Evolutionary conservation across 306 rosid genomes (phyloP).

Genomic region (Alnus glutinosa): DNA sequence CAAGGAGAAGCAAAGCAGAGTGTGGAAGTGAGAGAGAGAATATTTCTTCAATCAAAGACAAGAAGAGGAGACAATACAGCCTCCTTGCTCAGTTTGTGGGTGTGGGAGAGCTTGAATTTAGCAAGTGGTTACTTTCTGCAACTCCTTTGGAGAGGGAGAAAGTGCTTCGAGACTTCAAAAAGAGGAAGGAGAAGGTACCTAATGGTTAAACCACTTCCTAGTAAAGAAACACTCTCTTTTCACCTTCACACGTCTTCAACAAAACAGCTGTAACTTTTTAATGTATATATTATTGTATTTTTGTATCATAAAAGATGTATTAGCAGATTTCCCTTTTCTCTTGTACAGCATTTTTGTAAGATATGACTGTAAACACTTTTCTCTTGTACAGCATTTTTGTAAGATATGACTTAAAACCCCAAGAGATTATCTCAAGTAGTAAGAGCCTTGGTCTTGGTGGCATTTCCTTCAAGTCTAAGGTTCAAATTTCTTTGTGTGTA

Average conservation of each 20-base stretch:
- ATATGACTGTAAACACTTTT: background rate
- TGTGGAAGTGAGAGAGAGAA: conserved; percentile 29
- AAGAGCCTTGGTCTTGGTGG: too few relatives aligned
- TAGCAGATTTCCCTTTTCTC: background rate
- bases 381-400: too few relatives aligned
- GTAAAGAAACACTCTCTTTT: background rate
- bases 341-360: background rate
- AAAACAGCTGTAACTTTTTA: conserved; percentile 8
- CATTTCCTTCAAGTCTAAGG: too few relatives aligned
- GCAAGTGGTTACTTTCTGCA: conserved; percentile 82
- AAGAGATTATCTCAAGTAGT: too few relatives aligned
- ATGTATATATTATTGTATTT: background rate
- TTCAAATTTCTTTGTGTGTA: too few relatives aligned
- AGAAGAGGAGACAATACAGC: conserved; percentile 60
- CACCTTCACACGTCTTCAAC: background rate
- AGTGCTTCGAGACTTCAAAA: conserved; percentile 60
- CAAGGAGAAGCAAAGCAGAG: conserved; percentile 36
- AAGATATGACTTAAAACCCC: too few relatives aligned
- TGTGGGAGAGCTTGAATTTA: conserved; percentile 72
- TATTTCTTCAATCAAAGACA: conserved; percentile 38
- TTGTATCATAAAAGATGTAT: background rate
- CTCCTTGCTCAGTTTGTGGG: conserved; percentile 59
- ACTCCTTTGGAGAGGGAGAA: conserved; percentile 63
- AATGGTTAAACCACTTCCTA: conserved; percentile 30
- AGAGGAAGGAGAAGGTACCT: conserved; percentile 50